Base-by-base conservation (phyloP, 2,329 filamentous ascomycete genomes). In the Lachnellula subtilissima region DNA sequence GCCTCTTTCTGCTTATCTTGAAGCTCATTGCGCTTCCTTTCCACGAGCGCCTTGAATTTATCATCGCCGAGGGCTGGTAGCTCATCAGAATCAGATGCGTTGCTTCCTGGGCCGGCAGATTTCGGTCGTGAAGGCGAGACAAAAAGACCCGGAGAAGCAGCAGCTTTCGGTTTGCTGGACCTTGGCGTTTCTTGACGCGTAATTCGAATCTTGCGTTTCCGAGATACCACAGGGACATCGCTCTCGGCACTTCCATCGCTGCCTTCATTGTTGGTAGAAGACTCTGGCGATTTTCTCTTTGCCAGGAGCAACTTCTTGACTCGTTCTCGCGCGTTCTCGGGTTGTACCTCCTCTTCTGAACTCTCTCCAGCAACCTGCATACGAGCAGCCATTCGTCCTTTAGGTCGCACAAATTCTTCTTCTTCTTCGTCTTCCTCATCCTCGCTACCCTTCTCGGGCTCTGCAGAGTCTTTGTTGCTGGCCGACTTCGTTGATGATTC, bases 1-100 rank as follows among this genome's bases (percentile, higher is more conserved):
- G 80, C 76, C 58, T 80, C 78, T 19, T 81, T 83, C 65, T 94
- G 87, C 51, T 78, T 83, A 4, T 82, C 86, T 37, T 85, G 74
- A 7, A 87, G 81, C 67, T 94, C 87, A 59, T 85, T 80, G 50
- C 85, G 82, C 67, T 93, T 94, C 64, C 84, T 82, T 47, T 84
- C 84, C 11, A 94, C 81, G 0, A 95, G 80, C 7, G 86, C 87
- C 58, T 84, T 77, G 65, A 96, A 86, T 5, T 86, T 83, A 42
- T 81, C 76, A 49, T 83, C 80, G 58, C 79, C 42, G 74, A 53
- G 72, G 60, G 11, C 59, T 5, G 81, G 76, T 1, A 82, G 56
- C 22, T 82, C 79, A 2, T 73, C 75, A 2, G 64, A 64, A 42
- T 68, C 64, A 40, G 66, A 55, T 53, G 35, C 54, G 61, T 51